Evolutionary conservation across 345 rosid genomes (phyloP), one percentile per base, ranked within the genome.

Genomic region (Geranium brycei): DNA sequence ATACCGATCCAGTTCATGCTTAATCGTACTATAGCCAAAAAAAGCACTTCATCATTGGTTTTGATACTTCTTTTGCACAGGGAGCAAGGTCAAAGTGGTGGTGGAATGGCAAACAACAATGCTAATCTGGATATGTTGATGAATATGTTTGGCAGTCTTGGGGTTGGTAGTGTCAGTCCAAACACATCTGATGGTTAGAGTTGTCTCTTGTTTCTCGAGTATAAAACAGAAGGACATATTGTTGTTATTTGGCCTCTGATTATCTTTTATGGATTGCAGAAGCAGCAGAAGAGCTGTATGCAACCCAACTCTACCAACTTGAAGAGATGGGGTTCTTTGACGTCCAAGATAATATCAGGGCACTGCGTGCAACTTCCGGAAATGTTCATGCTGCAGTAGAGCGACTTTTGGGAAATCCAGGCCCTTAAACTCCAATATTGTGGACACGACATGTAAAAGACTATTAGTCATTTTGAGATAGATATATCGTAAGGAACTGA

Each of bases 131-230:
- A 84, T 31, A 68, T 84, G 64, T 77, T 90, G 84, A 87, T 87
- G 97, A 87, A 81, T 76, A 85, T 90, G 97, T 87, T 90, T 79
- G 88, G 96, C 53, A 80, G 81, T 63, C 96, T 89, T 63, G 92
- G 91, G 59, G 80, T 91, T 65, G 97, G 95, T 4, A 75, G 90
- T 63, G 66, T 87, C 63, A 72, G 82, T 74, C 78, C 91, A 1
- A 79, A 75, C 76, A 75, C 75, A 74, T 65, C 95, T 8, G 75
- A 85, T 68, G 95, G 97, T 89, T 67, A 69, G 82, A 32, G 15
- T 11, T 47, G 1, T 7, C 53, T 13, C 11, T 6, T 13, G 15
- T 47, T 47, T 47, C 53, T 47, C 15, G 10, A 8, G 38, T 32
- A 32, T 32, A 32, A 35, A 4, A 35, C 7, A 35, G 28, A 35